Base-by-base conservation (phyloP, 2,329 filamentous ascomycete genomes). In the Botrytis aclada region DNA sequence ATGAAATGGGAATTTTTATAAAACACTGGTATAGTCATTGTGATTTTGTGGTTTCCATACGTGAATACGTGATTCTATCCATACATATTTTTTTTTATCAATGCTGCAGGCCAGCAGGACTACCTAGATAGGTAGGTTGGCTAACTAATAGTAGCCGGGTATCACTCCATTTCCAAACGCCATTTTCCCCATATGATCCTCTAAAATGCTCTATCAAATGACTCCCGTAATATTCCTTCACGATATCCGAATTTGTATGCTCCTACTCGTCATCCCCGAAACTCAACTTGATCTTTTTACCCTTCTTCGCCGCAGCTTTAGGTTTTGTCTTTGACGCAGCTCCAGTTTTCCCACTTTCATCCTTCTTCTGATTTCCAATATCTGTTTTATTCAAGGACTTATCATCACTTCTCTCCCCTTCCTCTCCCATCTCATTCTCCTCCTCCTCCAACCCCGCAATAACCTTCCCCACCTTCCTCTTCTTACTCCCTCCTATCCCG, bases 281-380 rank as follows among this genome's bases (percentile, higher is more conserved):
- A 81, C 89, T 92, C 63, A 92, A 83, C 82, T 91, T 91, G 74
- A 92, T 88, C 83, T 90, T 91, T 80, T 89, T 81, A 3, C 73
- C 79, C 62, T 81, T 82, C 80, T 89, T 81, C 20, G 39, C 51
- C 9, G 58, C n/a, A 9, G 77, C 78, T 70, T 41, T 43, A 39
- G 80, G 80, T 37, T 74, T 76, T 58, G 79, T 79, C 72, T 79
- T 80, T 37, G 60, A 74, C 14, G 66, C 64, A 16, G 64, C 18
- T 43, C 69, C 75, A 1, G 63, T 20, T 62, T 63, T 62, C 39
- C 25, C 56, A 29, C 22, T 8, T 25, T 62, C 58, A 3, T 32
- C 32, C 62, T 69, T 70, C 43, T 66, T 37, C n/a, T 20, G 39
- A 14, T 58, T 56, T 14, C 66, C 58, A 20, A 9, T 41, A 18